phyloP scores from a whole-genome alignment of 2,329 filamentous ascomycete genomes.

The Huntiella moniliformis region DNA sequence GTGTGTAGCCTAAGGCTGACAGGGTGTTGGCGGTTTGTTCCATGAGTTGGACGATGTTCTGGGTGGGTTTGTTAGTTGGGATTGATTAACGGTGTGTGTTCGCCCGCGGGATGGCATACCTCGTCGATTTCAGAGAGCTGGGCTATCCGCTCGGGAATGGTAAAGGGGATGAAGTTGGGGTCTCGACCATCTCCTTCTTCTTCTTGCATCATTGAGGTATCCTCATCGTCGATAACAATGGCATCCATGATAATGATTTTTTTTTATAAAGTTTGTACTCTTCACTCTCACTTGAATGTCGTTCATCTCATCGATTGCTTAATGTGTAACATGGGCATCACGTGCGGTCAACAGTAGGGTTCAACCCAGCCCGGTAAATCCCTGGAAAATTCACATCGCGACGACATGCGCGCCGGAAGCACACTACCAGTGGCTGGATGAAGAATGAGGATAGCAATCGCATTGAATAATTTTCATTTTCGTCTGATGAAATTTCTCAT shows the following conservation, averaged over 20 bases:
- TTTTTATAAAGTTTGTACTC: no score
- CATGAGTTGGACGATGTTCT: conserved; percentile 22
- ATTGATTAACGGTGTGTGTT: conserved; percentile 8
- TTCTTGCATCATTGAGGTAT: conserved; percentile 1
- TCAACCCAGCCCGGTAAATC: conserved; percentile 1
- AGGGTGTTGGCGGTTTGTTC: conserved; percentile 28
- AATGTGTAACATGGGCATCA: not conserved
- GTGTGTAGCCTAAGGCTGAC: conserved; percentile 23
- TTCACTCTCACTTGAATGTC: no score
- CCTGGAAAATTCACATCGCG: conserved; percentile 1
- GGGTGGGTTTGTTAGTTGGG: not conserved
- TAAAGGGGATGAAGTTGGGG: conserved; percentile 31
- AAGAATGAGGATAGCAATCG: no score
- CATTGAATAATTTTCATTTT: no score
- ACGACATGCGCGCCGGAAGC: conserved; percentile 3
- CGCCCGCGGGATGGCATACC: conserved; percentile 20
- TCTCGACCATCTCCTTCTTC: not conserved
- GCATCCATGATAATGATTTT: conserved; percentile 5
- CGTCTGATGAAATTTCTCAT: no score
- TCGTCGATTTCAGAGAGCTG: conserved; percentile 66
- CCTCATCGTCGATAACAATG: not conserved
- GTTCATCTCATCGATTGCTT: no score
- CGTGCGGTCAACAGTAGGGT: not conserved
- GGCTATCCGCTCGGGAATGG: conserved; percentile 56
- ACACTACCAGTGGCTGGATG: no score